phyloP scores from a whole-genome alignment of 2,329 filamentous ascomycete species.

The Colletotrichum graminicola region DNA sequence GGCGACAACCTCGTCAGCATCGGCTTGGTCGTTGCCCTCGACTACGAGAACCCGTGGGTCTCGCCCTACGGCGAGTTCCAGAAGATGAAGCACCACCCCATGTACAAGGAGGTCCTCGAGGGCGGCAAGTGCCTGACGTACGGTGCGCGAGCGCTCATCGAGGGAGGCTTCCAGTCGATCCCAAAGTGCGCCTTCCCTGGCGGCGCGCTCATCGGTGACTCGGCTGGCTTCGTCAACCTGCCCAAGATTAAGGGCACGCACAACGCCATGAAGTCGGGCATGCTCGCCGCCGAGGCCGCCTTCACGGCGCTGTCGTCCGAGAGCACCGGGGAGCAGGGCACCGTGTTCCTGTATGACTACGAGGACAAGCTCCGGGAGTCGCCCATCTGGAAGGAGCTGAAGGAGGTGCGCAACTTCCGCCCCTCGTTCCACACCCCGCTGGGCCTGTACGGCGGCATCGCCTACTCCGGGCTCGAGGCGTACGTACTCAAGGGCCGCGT shows the following conservation, averaged over 20 bases:
- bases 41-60: conserved; percentile 97
- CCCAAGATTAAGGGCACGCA: conserved; percentile 99
- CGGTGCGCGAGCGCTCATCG: conserved; percentile 88
- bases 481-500: conserved; percentile 86
- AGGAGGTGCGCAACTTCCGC: conserved; percentile 96
- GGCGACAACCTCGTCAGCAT: conserved; percentile 95
- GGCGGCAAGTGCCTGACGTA: conserved; percentile 98
- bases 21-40: conserved; percentile 90
- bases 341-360: conserved; percentile 94
- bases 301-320: conserved; percentile 74
- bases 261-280: conserved; percentile 96
- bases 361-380: conserved; percentile 89
- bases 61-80: conserved; percentile 97
- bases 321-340: conserved; percentile 64
- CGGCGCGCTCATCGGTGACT: conserved; percentile 94
- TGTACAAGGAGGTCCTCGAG: conserved; percentile 88
- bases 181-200: conserved; percentile 97
- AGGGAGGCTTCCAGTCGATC: conserved; percentile 97
- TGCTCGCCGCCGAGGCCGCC: conserved; percentile 93
- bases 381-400: conserved; percentile 92
- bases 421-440: conserved; percentile 92
- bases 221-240: conserved; percentile 95
- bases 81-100: conserved; percentile 97
- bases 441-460: conserved; percentile 87
- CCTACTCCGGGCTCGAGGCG: conserved; percentile 94